Conservation (phyloP, 441 rosid genomes). For the Geranium incanum region DNA sequence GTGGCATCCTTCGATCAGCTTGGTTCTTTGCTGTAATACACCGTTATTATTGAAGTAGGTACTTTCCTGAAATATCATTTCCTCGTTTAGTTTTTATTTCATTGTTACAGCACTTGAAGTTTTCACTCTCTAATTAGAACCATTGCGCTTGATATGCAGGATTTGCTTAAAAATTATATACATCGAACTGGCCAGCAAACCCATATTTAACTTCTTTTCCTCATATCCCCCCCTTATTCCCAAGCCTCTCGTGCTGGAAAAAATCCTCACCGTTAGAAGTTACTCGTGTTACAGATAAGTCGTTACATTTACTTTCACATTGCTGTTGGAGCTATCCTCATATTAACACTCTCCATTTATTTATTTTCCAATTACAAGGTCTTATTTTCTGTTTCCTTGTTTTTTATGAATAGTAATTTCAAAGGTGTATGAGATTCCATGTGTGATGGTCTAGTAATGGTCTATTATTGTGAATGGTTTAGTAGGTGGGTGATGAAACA, state of each 20-base stretch:
- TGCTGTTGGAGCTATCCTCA: slow-evolving; percentile 4
- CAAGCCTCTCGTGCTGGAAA: background rate
- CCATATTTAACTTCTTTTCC: background rate
- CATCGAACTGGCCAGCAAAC: background rate
- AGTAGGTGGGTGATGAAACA: background rate
- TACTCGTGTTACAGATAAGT: slow-evolving; percentile 6
- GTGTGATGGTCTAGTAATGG: background rate
- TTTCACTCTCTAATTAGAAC: background rate
- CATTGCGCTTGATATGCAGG: background rate
- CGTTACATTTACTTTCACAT: background rate
- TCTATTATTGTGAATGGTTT: background rate
- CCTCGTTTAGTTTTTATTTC: background rate
- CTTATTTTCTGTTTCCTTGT: background rate
- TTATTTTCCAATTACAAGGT: slow-evolving; percentile 4
- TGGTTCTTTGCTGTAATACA: slow-evolving; percentile 36
- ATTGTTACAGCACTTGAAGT: background rate
- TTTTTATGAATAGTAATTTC: background rate
- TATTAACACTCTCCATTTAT: background rate
- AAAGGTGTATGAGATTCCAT: background rate
- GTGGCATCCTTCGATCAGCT: slow-evolving; percentile 13
- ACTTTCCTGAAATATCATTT: slow-evolving; percentile 7
- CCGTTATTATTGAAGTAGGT: slow-evolving; percentile 34
- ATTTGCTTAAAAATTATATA: background rate
- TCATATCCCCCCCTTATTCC: background rate
- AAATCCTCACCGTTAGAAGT: background rate